Percentiles rank a stretch among this genome's conserved stretches.
Conservation (phyloP, 805 yeast genomes). For the Cyberlindnera mycetangii region DNA sequence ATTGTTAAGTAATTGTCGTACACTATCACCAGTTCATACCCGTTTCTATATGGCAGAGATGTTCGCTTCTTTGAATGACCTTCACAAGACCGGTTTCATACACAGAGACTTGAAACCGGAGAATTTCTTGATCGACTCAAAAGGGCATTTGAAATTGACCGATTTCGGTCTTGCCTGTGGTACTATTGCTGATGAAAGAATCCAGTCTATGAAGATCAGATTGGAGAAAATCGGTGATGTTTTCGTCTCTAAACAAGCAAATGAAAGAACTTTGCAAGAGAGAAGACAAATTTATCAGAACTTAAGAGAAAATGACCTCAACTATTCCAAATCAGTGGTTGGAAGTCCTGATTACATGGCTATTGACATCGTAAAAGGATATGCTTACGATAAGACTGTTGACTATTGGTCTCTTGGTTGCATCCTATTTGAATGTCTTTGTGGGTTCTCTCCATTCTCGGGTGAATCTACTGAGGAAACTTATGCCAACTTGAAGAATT, state of each 20-base stretch:
- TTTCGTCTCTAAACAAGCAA: conserved; percentile 48
- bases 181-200: conserved; percentile 85
- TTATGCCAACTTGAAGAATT: conserved; percentile 85
- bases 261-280: conserved; percentile 73
- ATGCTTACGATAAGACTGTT: conserved; percentile 89
- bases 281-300: conserved; percentile 83
- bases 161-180: conserved; percentile 99
- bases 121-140: conserved; percentile 82
- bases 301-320: conserved; percentile 69
- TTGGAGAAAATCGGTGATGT: conserved; percentile 72
- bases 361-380: conserved; percentile 84
- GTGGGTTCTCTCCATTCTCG: conserved; percentile 96
- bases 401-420: conserved; percentile 99
- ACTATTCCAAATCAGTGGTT: conserved; percentile 91
- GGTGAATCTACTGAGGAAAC: conserved; percentile 95
- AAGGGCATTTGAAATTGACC: conserved; percentile 89
- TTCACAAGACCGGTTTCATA: conserved; percentile 92
- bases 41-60: conserved; percentile 93
- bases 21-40: conserved; percentile 90
- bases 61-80: conserved; percentile 91
- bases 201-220: conserved; percentile 82
- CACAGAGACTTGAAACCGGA: conserved; percentile 97
- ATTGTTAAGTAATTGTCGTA: conserved; percentile 87
- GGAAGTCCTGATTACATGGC: conserved; percentile 99
- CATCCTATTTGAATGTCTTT: conserved; percentile 91